Evolutionary conservation across 257 asterid genomes (phyloP), one percentile per base, ranked within the genome.

Genomic region (Anisodus tanguticus): DNA sequence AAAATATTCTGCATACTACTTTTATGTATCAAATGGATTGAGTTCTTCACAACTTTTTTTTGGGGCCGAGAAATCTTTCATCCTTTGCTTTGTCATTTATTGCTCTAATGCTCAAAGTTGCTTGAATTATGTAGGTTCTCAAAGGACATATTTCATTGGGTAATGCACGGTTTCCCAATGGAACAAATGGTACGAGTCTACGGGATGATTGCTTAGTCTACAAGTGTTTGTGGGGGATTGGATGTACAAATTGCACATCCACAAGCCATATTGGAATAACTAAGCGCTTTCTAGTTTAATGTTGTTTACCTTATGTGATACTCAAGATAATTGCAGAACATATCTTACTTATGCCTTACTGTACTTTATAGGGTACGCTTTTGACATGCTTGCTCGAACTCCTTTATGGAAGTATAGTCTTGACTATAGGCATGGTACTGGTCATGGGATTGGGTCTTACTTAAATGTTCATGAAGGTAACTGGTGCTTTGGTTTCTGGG

Each of bases 341-440:
- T 47, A 45, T 59, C 62, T 59, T 82, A 63, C 55, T 55, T 83
- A 63, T 31, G 83, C 55, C 80, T 67, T 31, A 47, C 76, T 64
- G 86, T 87, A 57, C 53, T 88, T 87, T 83, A 57, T 90, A 96
- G 99, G 99, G 84, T 89, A 93, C 86, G 63, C 91, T 79, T 95
- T 97, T 83, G 99, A 96, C 62, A 55, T 92, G 88, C 97, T 96
- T 86, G 99, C 99, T 79, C 93, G 98, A 78, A 26, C 91, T 84
- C 97, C 97, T 19, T 87, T 96, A 94, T 96, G 98, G 99, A 96
- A 92, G 89, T 68, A 91, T 87, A 98, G 99, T 79, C 99, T 97
- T 86, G 99, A 97, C 87, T 97, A 93, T 88, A 93, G 98, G 88
- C 99, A 97, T 85, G 99, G 99, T 62, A 93, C 99, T 82, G 99